These are phyloP conservation scores for Leccinum pachyderme DNA, from an alignment of 1,284 basidiomycete species.

Conservation along the genomic window DNA sequence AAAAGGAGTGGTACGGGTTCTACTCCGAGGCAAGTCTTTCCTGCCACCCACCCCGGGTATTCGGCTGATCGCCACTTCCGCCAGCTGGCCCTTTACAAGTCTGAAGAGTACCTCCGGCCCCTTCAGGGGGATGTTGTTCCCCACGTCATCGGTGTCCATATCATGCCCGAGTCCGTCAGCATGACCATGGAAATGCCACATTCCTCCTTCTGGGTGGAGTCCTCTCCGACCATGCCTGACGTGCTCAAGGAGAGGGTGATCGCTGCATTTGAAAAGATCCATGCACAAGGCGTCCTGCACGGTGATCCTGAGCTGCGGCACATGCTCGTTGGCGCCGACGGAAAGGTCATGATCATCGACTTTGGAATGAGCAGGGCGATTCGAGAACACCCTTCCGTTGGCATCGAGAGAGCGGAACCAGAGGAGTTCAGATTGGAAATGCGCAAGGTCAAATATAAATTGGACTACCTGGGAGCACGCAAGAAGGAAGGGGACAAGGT, in stretches of 20 bases:
- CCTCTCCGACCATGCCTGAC: slow-evolving; percentile 50
- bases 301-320: slow-evolving; percentile 50
- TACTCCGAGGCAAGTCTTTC: slow-evolving; percentile 38
- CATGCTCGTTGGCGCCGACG: slow-evolving; percentile 58
- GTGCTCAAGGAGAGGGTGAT: slow-evolving; percentile 49
- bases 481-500: slow-evolving; percentile 31
- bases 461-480: slow-evolving; percentile 38
- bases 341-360: slow-evolving; percentile 54
- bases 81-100: slow-evolving; percentile 43
- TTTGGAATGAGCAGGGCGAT: slow-evolving; percentile 48
- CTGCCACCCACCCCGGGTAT: background rate
- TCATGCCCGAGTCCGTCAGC: slow-evolving; percentile 38
- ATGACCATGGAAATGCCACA: slow-evolving; percentile 56
- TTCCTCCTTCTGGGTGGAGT: slow-evolving; percentile 54
- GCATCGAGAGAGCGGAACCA: slow-evolving; percentile 37
- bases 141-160: slow-evolving; percentile 49
- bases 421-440: slow-evolving; percentile 51
- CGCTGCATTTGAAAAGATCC: slow-evolving; percentile 47
- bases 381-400: slow-evolving; percentile 37
- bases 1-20: slow-evolving; percentile 41
- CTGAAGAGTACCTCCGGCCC: slow-evolving; percentile 43
- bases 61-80: background rate
- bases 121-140: slow-evolving; percentile 57
- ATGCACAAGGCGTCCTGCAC: slow-evolving; percentile 50
- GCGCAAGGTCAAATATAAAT: slow-evolving; percentile 52